Conservation (phyloP, 2,329 filamentous ascomycete species). For the Hypoxylon sp. region DNA sequence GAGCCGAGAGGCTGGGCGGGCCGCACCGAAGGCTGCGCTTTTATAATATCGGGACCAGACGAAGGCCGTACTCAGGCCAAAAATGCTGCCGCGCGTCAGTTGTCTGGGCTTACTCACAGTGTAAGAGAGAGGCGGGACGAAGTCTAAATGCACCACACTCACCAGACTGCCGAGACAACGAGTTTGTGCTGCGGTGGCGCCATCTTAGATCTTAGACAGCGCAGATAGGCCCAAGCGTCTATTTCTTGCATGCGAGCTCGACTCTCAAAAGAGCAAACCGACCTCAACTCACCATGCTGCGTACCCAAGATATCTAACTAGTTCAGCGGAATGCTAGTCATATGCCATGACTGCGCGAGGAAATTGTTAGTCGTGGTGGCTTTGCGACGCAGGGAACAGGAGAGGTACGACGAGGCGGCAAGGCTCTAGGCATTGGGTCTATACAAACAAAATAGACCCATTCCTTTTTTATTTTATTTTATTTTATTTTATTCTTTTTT, state of each 20-base stretch:
- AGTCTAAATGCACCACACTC: constrained; percentile 20
- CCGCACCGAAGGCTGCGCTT: constrained; percentile 58
- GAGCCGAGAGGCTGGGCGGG: constrained; percentile 11
- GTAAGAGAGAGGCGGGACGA: constrained; percentile 4
- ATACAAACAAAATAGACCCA: constrained; percentile 5
- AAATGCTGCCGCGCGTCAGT: constrained; percentile 41
- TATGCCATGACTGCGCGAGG: constrained; percentile 15
- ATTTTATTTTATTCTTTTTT: too few relatives aligned
- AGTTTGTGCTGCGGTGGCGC: constrained; percentile 29
- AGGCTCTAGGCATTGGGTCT: constrained; percentile 6
- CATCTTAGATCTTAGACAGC: constrained; percentile 34
- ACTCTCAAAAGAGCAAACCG: constrained; percentile 7
- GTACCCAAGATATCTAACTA: not conserved
- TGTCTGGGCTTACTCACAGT: constrained; percentile 8
- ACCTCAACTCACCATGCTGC: constrained; percentile 23
- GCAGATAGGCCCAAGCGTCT: not conserved
- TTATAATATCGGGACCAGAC: constrained; percentile 55
- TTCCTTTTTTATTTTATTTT: too few relatives aligned
- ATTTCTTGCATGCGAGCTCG: constrained; percentile 17
- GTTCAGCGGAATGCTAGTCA: not conserved
- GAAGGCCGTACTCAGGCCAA: constrained; percentile 46
- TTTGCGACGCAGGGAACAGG: constrained; percentile 9
- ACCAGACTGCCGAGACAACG: constrained; percentile 38
- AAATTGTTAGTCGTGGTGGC: constrained; percentile 2
- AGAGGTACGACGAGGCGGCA: constrained; percentile 6